phyloP scores from a whole-genome alignment of 2,329 filamentous ascomycete species.

The Aspergillus udagawae region DNA sequence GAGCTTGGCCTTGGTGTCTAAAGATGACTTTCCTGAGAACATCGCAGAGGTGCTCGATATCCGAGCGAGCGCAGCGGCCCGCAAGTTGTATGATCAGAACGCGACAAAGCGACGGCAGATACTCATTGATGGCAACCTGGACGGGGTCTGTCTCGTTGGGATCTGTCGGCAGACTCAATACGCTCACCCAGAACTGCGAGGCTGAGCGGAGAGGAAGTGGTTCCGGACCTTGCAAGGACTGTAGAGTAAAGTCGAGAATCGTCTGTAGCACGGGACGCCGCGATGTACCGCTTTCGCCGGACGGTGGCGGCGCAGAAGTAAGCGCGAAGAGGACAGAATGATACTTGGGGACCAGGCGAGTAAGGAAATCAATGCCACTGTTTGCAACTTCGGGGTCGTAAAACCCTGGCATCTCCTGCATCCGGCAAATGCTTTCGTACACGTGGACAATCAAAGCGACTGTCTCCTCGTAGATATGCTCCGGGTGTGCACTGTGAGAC shows the following conservation, averaged over 20 bases:
- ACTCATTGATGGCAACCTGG: constrained; percentile 32
- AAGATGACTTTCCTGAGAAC: constrained; percentile 40
- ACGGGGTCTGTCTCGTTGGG: constrained; percentile 19
- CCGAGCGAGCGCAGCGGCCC: constrained; percentile 43
- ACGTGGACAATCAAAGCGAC: constrained; percentile 37
- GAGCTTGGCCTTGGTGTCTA: constrained; percentile 39
- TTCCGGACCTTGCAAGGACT: constrained; percentile 38
- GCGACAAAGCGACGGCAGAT: constrained; percentile 34
- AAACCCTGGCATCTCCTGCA: constrained; percentile 30
- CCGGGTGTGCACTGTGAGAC: constrained; percentile 35
- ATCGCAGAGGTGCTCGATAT: constrained; percentile 40
- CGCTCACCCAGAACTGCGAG: constrained; percentile 41
- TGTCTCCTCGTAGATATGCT: constrained; percentile 31
- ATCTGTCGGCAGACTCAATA: constrained; percentile 31
- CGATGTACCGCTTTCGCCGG: constrained; percentile 1
- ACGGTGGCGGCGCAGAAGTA: constrained; percentile 19
- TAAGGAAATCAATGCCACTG: constrained; percentile 44
- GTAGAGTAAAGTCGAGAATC: constrained; percentile 40
- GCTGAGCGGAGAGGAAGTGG: constrained; percentile 46
- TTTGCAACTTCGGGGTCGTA: constrained; percentile 43
- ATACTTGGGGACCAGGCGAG: constrained; percentile 41
- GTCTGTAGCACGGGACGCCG: constrained; percentile 28
- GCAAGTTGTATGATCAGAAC: constrained; percentile 40
- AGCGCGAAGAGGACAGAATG: constrained; percentile 35
- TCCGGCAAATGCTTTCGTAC: constrained; percentile 35